Base-by-base conservation (phyloP, 768 basidiomycete genomes). In the Lactifluus hygrophoroides region DNA sequence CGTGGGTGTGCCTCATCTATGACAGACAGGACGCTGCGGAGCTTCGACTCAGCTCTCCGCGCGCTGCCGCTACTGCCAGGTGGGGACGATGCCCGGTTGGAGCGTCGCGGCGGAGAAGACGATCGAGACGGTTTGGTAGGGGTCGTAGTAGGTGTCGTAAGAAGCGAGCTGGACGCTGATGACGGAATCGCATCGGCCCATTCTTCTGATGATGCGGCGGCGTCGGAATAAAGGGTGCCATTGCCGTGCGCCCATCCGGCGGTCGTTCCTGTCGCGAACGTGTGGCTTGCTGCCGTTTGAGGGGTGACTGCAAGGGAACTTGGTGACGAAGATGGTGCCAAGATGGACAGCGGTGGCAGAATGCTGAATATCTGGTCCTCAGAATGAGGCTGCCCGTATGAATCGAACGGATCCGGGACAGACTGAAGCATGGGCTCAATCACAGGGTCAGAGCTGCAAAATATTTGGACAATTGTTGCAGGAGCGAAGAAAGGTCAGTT, bases 281-380 rank as follows among this genome's bases (percentile, higher is more conserved):
- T 52, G 37, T 65, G 59, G 23, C 51, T 57, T 2, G 60, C 53
- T 38, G 53, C 54, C 21, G 54, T 55, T 56, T 64, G 67, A 42
- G 77, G 62, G 54, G 77, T 57, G 57, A 79, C 56, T 73, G 78
- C 78, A 61, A 80, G 66, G n/a, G 86, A 81, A 62, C 80, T 83
- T 17, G 83, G 75, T 23, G 83, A 78, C 16, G 84, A 72, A 6
- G 86, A 82, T n/a, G 74, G 75, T 23, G 74, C 73, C 58, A 90
- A 84, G 49, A 81, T 78, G 32, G 88, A 87, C 32, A 92, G 76
- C 3, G 94, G 94, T 5, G 91, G 85, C 2, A 97, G 79, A 60
- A 96, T 94, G 68, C 84, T 90, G 73, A 95, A 95, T 63, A 96
- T 94, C 68, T 92, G 86, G 66, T 93, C 87, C 69, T 94, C 90